Evolutionary conservation across 345 rosid genomes (phyloP), one percentile per base, ranked within the genome.

Genomic region (Acer campestre): DNA sequence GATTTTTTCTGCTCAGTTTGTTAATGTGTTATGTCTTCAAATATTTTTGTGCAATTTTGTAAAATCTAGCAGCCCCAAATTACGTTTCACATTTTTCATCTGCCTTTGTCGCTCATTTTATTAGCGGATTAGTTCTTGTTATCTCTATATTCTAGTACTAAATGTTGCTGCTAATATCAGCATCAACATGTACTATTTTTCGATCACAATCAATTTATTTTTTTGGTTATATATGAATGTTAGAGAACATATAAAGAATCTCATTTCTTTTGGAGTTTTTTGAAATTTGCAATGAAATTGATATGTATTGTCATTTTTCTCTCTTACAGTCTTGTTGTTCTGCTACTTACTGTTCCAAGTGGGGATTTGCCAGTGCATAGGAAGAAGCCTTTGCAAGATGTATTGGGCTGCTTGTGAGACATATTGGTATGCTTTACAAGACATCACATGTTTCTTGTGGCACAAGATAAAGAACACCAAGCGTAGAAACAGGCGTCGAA

Each of bases 351-450:
- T 90, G 70, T 88, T 89, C 90, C 86, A 90, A 85, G 61, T 92
- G 73, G 97, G 97, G 23, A 86, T 92, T n/a, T 92, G 88, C 83
- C 93, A 88, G 56, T 89, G 95, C 88, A 70, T 89, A 14, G 82
- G 75, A 49, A 90, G 80, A 86, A 87, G 92, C 88, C 84, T 94
- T 11, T 89, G 94, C 72, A 91, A 87, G 77, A 88, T 92, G 88
- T 87, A 90, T n/a, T 94, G 90, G 85, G 87, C 87, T 20, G 89
- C 84, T 6, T 92, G 93, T 48, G 85, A 82, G 16, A 74, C 86
- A 0, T 91, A 90, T 77, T 94, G 94, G 88, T 78, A 23, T 13
- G 86, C 90, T 2, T 38, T 91, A 10, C 77, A 83, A 63, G 89
- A 86, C 40, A 78, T 85, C 38, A 62, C 84, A 11, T 81, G 89